These are phyloP conservation scores for Penicillium sp. DNA, from an alignment of 2,329 filamentous ascomycete species.

Conservation along the genomic window DNA sequence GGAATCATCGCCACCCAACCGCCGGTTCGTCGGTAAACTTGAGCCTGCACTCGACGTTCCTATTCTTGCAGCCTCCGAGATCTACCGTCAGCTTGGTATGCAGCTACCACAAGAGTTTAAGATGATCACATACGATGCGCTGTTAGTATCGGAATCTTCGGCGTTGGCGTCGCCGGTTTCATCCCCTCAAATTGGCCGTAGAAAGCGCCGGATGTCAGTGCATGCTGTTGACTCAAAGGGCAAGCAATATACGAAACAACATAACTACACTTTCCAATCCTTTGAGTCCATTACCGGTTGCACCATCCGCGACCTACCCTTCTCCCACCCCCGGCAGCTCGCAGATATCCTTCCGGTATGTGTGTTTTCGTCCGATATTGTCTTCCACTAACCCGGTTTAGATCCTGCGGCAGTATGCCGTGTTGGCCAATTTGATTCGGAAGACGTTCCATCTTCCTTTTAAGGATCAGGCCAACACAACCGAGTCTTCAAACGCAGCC, in stretches of 20 bases:
- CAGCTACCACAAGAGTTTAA: conserved; percentile 43
- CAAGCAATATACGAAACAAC: conserved; percentile 32
- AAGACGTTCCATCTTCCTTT: conserved; percentile 33
- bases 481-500: conserved; percentile 9
- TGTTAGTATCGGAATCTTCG: conserved; percentile 38
- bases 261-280: conserved; percentile 46
- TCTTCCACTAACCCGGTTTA: conserved; percentile 16
- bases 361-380: background rate
- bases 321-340: conserved; percentile 48
- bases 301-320: conserved; percentile 44
- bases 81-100: conserved; percentile 43
- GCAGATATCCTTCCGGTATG: conserved; percentile 45
- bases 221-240: conserved; percentile 34
- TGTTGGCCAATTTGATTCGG: conserved; percentile 42
- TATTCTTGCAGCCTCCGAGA: conserved; percentile 41
- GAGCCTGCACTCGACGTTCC: conserved; percentile 46
- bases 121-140: conserved; percentile 40
- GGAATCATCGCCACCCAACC: conserved; percentile 40
- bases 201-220: conserved; percentile 36
- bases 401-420: conserved; percentile 47
- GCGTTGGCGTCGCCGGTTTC: conserved; percentile 23
- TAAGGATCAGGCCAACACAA: conserved; percentile 15
- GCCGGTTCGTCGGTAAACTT: conserved; percentile 46
- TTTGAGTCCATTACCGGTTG: conserved; percentile 44
- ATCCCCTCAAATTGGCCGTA: conserved; percentile 30